These are phyloP conservation scores for Mucor piriformis DNA, from an alignment of 371 early-diverging fungal species.

Conservation along the genomic window DNA sequence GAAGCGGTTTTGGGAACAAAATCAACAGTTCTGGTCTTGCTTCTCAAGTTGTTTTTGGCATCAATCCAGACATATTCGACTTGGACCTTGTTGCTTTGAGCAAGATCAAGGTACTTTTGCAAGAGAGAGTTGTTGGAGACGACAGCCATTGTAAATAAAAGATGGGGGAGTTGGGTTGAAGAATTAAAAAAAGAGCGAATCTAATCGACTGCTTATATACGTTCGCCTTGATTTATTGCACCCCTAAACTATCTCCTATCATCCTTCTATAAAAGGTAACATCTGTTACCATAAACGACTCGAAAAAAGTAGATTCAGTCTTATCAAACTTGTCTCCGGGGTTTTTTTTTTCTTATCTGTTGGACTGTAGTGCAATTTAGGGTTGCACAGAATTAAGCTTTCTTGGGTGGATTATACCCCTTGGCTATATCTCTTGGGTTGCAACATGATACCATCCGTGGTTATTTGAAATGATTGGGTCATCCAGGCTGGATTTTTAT, in stretches of 20 bases:
- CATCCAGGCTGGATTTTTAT: no score
- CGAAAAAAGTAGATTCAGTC: neutral
- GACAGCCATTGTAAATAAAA: slow-evolving; percentile 30
- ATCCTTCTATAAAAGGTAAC: neutral
- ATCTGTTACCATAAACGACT: neutral
- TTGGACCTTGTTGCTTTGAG: slow-evolving; percentile 57
- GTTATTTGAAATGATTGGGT: no score
- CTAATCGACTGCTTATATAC: slow-evolving; percentile 1
- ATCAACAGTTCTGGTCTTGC: slow-evolving; percentile 55
- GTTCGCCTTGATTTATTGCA: no score
- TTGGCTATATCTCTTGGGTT: no score
- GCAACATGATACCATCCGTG: no score
- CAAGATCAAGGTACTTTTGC: slow-evolving; percentile 56
- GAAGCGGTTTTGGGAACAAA: slow-evolving; percentile 37
- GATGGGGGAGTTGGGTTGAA: neutral
- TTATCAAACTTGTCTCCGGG: neutral
- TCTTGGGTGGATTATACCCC: no score
- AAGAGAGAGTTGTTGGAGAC: slow-evolving; percentile 51
- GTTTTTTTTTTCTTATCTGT: neutral
- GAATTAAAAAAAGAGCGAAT: neutral
- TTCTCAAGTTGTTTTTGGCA: slow-evolving; percentile 50
- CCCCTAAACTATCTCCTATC: neutral
- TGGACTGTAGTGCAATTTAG: neutral
- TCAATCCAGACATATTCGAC: slow-evolving; percentile 70
- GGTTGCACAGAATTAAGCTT: neutral